A percentile compares a stretch with the other conserved stretches of the same genome.
Evolutionary conservation across 1,139 yeast genomes (phyloP).

Genomic region (Candida anutae): DNA sequence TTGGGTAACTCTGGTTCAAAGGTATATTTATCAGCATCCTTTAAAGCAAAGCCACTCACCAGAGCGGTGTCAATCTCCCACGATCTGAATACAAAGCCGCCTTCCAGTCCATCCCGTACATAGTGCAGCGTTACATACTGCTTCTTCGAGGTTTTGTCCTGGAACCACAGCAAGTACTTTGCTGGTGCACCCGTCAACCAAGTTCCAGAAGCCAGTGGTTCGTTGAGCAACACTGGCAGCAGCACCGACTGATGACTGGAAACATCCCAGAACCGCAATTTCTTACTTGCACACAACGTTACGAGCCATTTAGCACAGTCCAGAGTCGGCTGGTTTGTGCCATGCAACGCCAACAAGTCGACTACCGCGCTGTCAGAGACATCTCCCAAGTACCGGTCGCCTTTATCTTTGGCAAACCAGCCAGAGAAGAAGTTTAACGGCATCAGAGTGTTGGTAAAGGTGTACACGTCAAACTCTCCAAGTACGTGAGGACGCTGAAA

Average conservation of each 20-base stretch:
- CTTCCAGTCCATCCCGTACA: conserved; percentile 7
- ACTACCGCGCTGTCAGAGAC: conserved; percentile 25
- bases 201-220: conserved; percentile 8
- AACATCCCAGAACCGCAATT: conserved; percentile 52
- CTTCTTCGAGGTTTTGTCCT: conserved; percentile 5
- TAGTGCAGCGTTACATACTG: conserved; percentile 13
- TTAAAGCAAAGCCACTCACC: conserved; percentile 12
- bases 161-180: conserved; percentile 19
- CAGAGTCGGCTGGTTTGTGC: too few species aligned
- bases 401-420: conserved; percentile 11
- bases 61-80: conserved; percentile 12
- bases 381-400: conserved; percentile 17
- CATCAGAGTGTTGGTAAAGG: conserved; percentile 48
- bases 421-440: conserved; percentile 28
- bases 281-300: conserved; percentile 38
- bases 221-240: conserved; percentile 13
- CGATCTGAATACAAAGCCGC: conserved; percentile 17
- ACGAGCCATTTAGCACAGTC: conserved; percentile 5
- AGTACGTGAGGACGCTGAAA: conserved; percentile 31
- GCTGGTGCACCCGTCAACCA: conserved; percentile 29
- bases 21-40: conserved; percentile 20
- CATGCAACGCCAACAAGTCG: conserved; percentile 16
- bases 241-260: conserved; percentile 17
- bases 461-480: conserved; percentile 39
- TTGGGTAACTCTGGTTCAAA: conserved; percentile 22